Evolutionary conservation across 306 rosid species (phyloP), one percentile per base, ranked within the genome.

Genomic region (Macrotyloma uniflorum): DNA sequence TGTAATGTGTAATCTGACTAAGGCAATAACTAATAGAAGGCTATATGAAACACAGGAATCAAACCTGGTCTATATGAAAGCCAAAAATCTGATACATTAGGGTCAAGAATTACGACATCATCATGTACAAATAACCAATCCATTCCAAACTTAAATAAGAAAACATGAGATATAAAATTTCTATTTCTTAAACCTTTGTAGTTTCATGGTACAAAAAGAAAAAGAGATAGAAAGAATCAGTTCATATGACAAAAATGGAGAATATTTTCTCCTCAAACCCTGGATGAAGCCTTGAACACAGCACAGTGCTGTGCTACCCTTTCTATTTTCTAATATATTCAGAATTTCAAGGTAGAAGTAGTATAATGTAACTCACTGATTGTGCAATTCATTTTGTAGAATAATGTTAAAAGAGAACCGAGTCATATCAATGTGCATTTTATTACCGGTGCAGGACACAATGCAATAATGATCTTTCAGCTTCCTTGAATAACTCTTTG

Each of bases 381-480:
- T 11, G 51, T 53, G 58, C 9, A 32, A 72, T 63, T 26, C 49
- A 54, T 46, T 19, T 65, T 66, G 47, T 28, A 40, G 11, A 35
- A 40, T 42, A 49, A 36, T 10, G 40, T 12, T 58, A 50, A 58
- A 75, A 35, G 33, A 8, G 11, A 8, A 38, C 8, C 0, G 43
- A 38, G 43, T 38, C 12, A 40, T 46, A 47, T 20, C 13, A 45
- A 32, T 5, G 24, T 33, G 63, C 82, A 33, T 15, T 50, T 36
- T 55, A 72, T 74, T 87, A 86, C 93, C 95, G 84, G 91, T 84
- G 83, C 90, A 86, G 83, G 80, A 71, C 78, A 82, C 42, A 82
- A 83, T 83, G 86, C 84, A 66, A 46, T 32, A 76, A 70, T 45
- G 76, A 75, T 55, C 82, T 80, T 82, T 90, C 80, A 92, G 74